phyloP scores from a whole-genome alignment of 1,284 basidiomycete species.

The Ustilago bromivora region DNA sequence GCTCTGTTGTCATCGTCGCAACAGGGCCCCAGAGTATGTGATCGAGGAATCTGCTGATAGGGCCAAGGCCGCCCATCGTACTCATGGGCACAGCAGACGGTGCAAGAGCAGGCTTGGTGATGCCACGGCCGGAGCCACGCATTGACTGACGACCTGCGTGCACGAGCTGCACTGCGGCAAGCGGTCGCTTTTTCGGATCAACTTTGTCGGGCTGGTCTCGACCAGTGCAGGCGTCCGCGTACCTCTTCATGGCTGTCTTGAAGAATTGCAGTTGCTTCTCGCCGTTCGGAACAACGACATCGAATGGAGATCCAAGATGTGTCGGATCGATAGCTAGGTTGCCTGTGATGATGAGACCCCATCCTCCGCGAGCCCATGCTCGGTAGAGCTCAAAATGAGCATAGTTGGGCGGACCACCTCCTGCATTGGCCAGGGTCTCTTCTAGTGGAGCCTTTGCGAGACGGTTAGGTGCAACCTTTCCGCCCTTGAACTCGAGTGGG shows the following conservation, averaged over 20 bases:
- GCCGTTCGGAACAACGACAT: conserved; percentile 76
- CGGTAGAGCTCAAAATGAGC: conserved; percentile 79
- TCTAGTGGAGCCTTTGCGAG: conserved; percentile 72
- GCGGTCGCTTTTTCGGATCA: conserved; percentile 68
- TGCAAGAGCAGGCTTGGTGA: conserved; percentile 77
- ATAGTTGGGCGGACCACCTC: conserved; percentile 58
- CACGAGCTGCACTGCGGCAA: conserved; percentile 80
- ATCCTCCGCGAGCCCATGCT: conserved; percentile 80
- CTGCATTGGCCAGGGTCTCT: conserved; percentile 59
- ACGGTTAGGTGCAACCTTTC: conserved; percentile 71
- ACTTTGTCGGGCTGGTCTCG: conserved; percentile 36
- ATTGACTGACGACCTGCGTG: conserved; percentile 89
- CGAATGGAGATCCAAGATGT: conserved; percentile 84
- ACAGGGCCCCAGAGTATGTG: conserved; percentile 60
- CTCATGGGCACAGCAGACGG: conserved; percentile 79
- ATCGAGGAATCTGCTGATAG: conserved; percentile 70
- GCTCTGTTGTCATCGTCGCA: conserved; percentile 73
- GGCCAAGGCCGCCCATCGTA: conserved; percentile 40
- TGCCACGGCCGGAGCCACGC: conserved; percentile 77
- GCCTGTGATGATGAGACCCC: conserved; percentile 90
- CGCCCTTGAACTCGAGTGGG: conserved; percentile 75
- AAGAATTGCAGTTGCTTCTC: conserved; percentile 68
- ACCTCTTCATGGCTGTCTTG: conserved; percentile 54
- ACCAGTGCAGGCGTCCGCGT: conserved; percentile 56
- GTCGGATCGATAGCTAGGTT: conserved; percentile 82